Percentiles rank a stretch among this genome's conserved stretches.
Conservation (phyloP, 139 green algal genomes). For the Asterochloris erici region DNA sequence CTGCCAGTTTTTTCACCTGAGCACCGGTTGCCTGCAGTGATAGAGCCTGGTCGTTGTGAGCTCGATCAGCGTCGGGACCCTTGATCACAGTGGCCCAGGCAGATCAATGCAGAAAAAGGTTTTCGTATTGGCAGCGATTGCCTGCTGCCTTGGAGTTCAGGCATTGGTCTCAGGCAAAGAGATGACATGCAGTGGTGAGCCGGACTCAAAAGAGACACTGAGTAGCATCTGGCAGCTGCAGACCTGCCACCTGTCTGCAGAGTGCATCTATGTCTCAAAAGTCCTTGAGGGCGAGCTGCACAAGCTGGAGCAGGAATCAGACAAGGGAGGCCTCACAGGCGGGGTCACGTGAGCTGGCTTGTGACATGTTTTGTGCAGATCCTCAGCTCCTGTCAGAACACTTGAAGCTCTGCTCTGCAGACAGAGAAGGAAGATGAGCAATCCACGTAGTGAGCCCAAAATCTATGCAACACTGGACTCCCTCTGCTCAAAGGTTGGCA, state of each 20-base stretch:
- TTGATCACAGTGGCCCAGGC: too few species aligned
- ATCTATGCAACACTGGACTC: conserved; percentile 19
- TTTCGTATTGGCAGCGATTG: too few species aligned
- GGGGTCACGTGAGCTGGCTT: conserved; percentile 1
- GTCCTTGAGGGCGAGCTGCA: conserved; percentile 13
- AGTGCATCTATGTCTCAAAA: conserved; percentile 15
- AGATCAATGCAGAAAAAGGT: too few species aligned
- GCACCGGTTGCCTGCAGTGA: too few species aligned
- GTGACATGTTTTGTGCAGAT: background rate
- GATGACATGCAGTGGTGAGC: too few species aligned
- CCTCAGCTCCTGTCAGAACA: background rate
- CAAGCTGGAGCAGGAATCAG: conserved; percentile 6
- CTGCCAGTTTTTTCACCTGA: too few species aligned
- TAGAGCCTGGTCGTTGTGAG: too few species aligned
- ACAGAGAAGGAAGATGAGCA: conserved; percentile 13
- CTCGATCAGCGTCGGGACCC: too few species aligned
- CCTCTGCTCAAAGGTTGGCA: conserved; percentile 14
- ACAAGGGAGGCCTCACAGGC: background rate
- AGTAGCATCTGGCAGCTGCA: too few species aligned
- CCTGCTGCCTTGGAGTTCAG: too few species aligned
- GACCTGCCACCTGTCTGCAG: background rate
- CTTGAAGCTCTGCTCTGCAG: background rate
- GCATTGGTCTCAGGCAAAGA: too few species aligned
- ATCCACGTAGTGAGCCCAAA: conserved; percentile 22
- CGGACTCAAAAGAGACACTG: too few species aligned